Base-by-base conservation (phyloP, 495 filamentous ascomycete genomes). In the Xylona heveae region DNA sequence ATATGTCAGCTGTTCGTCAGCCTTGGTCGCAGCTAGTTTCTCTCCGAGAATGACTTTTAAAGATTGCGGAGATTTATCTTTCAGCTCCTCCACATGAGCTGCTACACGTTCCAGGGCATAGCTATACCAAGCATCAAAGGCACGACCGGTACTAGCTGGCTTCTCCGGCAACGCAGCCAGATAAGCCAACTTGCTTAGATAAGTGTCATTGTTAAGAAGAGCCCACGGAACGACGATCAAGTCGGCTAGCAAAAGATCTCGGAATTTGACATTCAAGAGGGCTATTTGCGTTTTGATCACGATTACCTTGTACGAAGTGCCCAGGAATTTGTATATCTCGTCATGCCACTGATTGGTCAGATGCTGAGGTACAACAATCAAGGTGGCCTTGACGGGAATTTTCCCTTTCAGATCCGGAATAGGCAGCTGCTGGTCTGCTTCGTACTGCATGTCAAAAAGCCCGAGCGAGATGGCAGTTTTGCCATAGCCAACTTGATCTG, bases 401-500 rank as follows among this genome's bases (percentile, higher is more conserved):
- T 38, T 42, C 4, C 24, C 10, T 32, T 32, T n/a, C 6, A 44
- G 35, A 3, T 25, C 15, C 1, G 32, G 5, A 1, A 29, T 21
- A 3, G 38, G 41, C 8, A 28, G 8, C 1, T 21, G 15, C 4
- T 34, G 28, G 31, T 64, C 54, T 8, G 30, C 43, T 40, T 45
- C 15, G 14, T 49, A 37, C 33, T 64, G 60, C 6, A 40, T 31
- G 26, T 74, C 65, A 14, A 79, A 66, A 13, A 88, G 48, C 0
- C 61, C 76, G 6, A 90, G 57, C 1, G 61, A 66, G n/a, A 69
- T 59, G 3, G 75, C 66, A 0, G 81, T 92, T 42, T 92, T 92
- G 1, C 81, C 81, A 44, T 77, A 88, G 6, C 76, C 77, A 25
- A 82, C 72, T 31, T 78, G 60, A 38, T 85, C 75, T 3, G 77